Evolutionary conservation across 495 filamentous ascomycete species (phyloP).

Genomic region (Penicillium samsonianum): DNA sequence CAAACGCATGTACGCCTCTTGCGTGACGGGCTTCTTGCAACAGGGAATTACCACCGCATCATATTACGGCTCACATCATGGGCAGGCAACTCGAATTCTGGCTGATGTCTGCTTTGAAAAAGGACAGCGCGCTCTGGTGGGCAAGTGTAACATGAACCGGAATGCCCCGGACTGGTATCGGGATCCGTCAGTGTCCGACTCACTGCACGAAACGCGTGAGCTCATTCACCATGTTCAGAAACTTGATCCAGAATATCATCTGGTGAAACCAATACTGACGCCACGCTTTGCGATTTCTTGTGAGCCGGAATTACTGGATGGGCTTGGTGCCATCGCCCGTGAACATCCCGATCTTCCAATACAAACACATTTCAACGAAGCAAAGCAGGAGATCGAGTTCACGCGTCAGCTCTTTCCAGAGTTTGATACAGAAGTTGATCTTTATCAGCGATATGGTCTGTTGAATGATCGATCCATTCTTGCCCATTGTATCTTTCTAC

Average conservation of each 20-base stretch:
- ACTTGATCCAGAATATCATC: slow-evolving; percentile 23
- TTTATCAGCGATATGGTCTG: slow-evolving; percentile 56
- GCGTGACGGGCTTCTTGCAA: slow-evolving; percentile 57
- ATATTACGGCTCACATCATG: slow-evolving; percentile 64
- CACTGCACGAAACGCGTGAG: slow-evolving; percentile 52
- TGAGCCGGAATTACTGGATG: slow-evolving; percentile 49
- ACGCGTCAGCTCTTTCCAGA: slow-evolving; percentile 55
- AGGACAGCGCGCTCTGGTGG: slow-evolving; percentile 65
- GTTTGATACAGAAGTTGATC: slow-evolving; percentile 53
- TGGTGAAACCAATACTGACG: slow-evolving; percentile 61
- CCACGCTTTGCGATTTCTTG: slow-evolving; percentile 67
- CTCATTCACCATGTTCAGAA: slow-evolving; percentile 50
- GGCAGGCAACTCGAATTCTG: slow-evolving; percentile 57
- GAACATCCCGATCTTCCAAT: slow-evolving; percentile 56
- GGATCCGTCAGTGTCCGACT: slow-evolving; percentile 50
- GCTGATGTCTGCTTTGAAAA: slow-evolving; percentile 56
- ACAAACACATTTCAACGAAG: slow-evolving; percentile 68
- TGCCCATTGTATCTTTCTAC: slow-evolving; percentile 63
- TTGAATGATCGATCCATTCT: slow-evolving; percentile 59
- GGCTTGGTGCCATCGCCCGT: slow-evolving; percentile 52
- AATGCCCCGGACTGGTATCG: slow-evolving; percentile 61
- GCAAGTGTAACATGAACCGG: slow-evolving; percentile 67
- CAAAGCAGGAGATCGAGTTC: slow-evolving; percentile 53
- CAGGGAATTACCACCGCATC: slow-evolving; percentile 67
- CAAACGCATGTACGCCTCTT: slow-evolving; percentile 48